A percentile compares a stretch with the other conserved stretches of the same genome.
Evolutionary conservation across 352 stramenopile species (phyloP).

Genomic region (Bremia lactucae): DNA sequence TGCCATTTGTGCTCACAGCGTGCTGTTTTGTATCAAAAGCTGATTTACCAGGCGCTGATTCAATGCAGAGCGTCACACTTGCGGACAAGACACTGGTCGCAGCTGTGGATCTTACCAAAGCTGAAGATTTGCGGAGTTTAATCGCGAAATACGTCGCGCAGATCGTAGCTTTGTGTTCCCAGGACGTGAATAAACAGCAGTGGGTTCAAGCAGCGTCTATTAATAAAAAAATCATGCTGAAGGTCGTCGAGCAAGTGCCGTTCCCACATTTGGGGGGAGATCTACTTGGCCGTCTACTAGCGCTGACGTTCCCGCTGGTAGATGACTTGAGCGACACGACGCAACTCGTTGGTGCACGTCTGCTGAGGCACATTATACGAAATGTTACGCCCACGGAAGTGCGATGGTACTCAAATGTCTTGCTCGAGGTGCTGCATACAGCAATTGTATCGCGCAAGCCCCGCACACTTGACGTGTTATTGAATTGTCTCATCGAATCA

Average conservation of each 20-base stretch:
- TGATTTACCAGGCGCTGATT: conserved; percentile 14
- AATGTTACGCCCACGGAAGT: conserved; percentile 65
- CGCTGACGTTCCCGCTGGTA: conserved; percentile 69
- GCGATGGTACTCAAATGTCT: conserved; percentile 68
- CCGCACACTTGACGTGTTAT: conserved; percentile 39
- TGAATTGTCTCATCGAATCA: conserved; percentile 43
- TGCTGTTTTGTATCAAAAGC: conserved; percentile 25
- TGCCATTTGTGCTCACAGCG: conserved; percentile 26
- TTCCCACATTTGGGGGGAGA: conserved; percentile 56
- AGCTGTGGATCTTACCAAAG: conserved; percentile 10
- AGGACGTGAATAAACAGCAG: conserved; percentile 50
- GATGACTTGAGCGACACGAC: conserved; percentile 58
- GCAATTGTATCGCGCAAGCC: conserved; percentile 51
- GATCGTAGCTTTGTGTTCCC: conserved; percentile 34
- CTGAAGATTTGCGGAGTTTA: conserved; percentile 4
- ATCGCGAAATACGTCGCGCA: conserved; percentile 25
- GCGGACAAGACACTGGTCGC: conserved; percentile 14
- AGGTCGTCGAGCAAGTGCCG: conserved; percentile 39
- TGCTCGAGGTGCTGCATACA: conserved; percentile 60
- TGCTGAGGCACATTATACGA: conserved; percentile 52
- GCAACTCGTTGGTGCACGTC: conserved; percentile 42
- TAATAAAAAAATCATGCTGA: conserved; percentile 49
- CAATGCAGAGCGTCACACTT: conserved; percentile 15
- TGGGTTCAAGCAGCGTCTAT: conserved; percentile 40
- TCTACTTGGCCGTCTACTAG: conserved; percentile 56